Evolutionary conservation across 371 early-diverging fungal genomes (phyloP).

Genomic region (Mucor ambiguus): DNA sequence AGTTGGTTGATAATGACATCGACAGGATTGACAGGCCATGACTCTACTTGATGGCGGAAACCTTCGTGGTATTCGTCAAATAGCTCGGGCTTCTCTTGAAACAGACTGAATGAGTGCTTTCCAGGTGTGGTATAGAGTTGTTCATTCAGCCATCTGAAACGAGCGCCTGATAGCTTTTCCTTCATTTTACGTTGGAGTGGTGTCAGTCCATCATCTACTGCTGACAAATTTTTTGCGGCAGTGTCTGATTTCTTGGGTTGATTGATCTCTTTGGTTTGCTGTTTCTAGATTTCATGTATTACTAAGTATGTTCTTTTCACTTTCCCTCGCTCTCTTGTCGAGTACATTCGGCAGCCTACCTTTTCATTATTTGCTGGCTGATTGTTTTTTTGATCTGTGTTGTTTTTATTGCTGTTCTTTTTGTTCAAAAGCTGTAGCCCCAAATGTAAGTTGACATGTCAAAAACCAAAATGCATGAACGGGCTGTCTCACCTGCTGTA

Average conservation of each 20-base stretch:
- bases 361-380: not conserved
- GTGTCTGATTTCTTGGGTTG: not conserved
- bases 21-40: slow-evolving; percentile 98
- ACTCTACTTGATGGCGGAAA: slow-evolving; percentile 91
- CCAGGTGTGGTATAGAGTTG: slow-evolving; percentile 89
- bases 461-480: not conserved
- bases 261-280: not conserved
- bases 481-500: slow-evolving; percentile 28
- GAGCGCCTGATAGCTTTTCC: slow-evolving; percentile 81
- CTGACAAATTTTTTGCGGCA: not conserved
- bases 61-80: slow-evolving; percentile 98
- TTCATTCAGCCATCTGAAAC: slow-evolving; percentile 97
- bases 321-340: not conserved
- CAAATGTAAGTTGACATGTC: not conserved
- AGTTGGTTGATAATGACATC: slow-evolving; percentile 83
- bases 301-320: not conserved
- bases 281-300: not conserved
- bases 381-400: not conserved
- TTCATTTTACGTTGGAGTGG: slow-evolving; percentile 84
- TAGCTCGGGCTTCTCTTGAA: slow-evolving; percentile 82
- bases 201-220: slow-evolving; percentile 48
- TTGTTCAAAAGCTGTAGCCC: slow-evolving; percentile 11
- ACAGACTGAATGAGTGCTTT: slow-evolving; percentile 72
- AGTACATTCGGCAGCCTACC: not conserved
- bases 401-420: slow-evolving; percentile 20